Conservation (phyloP, 164 flowering plant species). For the Vitis riparia region DNA sequence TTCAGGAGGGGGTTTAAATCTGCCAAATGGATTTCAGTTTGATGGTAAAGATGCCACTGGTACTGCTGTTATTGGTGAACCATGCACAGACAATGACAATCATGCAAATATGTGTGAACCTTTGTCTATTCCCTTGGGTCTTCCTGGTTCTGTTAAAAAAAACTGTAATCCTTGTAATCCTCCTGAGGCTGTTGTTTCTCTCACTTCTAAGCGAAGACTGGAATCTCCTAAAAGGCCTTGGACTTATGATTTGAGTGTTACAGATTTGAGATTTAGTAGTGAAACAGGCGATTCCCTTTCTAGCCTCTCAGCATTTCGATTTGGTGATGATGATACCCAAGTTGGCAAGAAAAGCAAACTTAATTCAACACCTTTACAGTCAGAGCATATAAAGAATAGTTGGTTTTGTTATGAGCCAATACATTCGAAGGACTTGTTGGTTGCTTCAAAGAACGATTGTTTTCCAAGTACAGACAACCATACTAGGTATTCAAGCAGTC, state of each 20-base stretch:
- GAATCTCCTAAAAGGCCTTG: constrained; percentile 27
- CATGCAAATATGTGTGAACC: not conserved
- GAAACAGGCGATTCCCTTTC: no score
- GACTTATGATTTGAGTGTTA: constrained; percentile 2
- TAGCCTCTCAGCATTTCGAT: constrained; percentile 1
- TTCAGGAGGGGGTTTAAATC: not conserved
- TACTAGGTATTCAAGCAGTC: constrained; percentile 10
- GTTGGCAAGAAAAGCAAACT: constrained; percentile 15
- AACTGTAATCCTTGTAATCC: not conserved
- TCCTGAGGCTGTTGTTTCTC: constrained; percentile 10
- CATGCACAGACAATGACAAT: not conserved
- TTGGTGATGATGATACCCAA: constrained; percentile 12
- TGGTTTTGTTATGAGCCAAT: constrained; percentile 26
- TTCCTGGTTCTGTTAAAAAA: not conserved
- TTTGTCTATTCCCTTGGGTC: constrained; percentile 1
- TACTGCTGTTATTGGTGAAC: not conserved
- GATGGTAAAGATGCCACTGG: not conserved
- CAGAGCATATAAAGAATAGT: constrained; percentile 12
- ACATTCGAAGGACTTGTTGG: constrained; percentile 3
- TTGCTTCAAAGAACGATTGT: not conserved
- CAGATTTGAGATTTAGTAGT: constrained; percentile 5
- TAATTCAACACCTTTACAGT: constrained; percentile 4
- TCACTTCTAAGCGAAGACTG: constrained; percentile 11
- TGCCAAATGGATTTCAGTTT: constrained; percentile 7
- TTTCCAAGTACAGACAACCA: constrained; percentile 4